A percentile compares a stretch with the other conserved stretches of the same genome.
Conservation (phyloP, 352 stramenopile species). For the Globisporangium radiosum region DNA sequence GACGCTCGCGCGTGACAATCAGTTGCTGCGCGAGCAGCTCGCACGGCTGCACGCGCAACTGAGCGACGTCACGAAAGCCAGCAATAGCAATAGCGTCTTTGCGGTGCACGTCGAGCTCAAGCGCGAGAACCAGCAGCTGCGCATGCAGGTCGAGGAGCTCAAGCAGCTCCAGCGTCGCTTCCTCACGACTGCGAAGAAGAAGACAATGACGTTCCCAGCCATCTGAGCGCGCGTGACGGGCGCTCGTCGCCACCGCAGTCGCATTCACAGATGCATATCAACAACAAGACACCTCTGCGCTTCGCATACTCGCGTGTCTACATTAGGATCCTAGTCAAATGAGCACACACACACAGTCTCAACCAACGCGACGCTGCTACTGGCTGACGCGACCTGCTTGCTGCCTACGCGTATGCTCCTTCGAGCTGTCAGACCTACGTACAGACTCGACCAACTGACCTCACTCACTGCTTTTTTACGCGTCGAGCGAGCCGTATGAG, state of each 20-base stretch:
- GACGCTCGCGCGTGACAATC: slow-evolving; percentile 23
- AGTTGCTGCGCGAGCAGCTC: slow-evolving; percentile 28
- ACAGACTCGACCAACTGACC: too few species aligned
- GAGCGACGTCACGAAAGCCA: slow-evolving; percentile 13
- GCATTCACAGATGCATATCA: too few species aligned
- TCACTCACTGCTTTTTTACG: slow-evolving; percentile 16
- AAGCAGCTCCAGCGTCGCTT: slow-evolving; percentile 62
- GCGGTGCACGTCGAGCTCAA: slow-evolving; percentile 71
- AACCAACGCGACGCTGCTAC: too few species aligned
- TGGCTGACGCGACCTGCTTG: too few species aligned
- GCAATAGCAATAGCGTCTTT: slow-evolving; percentile 29
- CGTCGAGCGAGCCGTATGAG: slow-evolving; percentile 76
- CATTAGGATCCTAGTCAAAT: too few species aligned
- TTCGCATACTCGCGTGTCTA: too few species aligned
- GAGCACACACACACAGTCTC: too few species aligned
- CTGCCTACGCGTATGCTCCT: too few species aligned
- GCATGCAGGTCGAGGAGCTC: slow-evolving; percentile 62
- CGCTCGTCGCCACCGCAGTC: too few species aligned
- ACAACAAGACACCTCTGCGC: neutral
- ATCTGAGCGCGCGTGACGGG: slow-evolving; percentile 14
- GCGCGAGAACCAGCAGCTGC: slow-evolving; percentile 61
- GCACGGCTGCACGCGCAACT: slow-evolving; percentile 31
- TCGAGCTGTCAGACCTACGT: too few species aligned
- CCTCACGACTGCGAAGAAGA: slow-evolving; percentile 67
- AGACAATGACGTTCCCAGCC: slow-evolving; percentile 56